Evolutionary conservation across 805 yeast species (phyloP), one percentile per base, ranked within the genome.

Genomic region (Teunomyces cretensis): DNA sequence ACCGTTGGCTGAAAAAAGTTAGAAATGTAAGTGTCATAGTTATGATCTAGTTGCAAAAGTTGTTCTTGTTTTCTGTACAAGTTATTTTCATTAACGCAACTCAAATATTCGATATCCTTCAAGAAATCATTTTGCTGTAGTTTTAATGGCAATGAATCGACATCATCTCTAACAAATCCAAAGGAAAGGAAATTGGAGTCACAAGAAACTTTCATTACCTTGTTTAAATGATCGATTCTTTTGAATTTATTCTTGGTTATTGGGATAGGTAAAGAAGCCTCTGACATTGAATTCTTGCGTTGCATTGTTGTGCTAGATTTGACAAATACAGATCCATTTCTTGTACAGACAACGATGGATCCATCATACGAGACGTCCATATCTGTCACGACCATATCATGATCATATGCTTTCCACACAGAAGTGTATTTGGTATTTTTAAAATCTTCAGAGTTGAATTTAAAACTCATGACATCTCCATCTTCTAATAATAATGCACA

Each of bases 351-450:
- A 1, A 90, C 68, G 2, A 88, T 61, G 0, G 87, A 80, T 0
- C 95, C 95, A 55, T 84, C 86, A 13, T 65, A 68, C 2, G 86
- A 78, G 36, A 84, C 73, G 55, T 83, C 92, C 27, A 86, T 76
- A 63, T 88, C 96, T 3, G 67, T 68, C 39, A 80, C 88, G 44
- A 68, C 71, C 74, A 80, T 65, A 52, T 79, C 83, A 9, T 64
- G 60, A 41, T 78, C 79, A 44, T 78, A 72, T 0, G 91, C 87
- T 27, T 65, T 73, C 92, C 94, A 87, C n/a, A 78, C 65, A 1
- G 66, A 60, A 0, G 60, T 50, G 52, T 78, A 81, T 37, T 75
- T 81, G 11, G 80, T 58, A 30, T 56, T 64, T 13, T 74, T 74
- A 32, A 47, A 52, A 44, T 51, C 63, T 43, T 44, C 50, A 2